Conservation (phyloP, 257 asterid genomes). For the Leonotis leonurus region DNA sequence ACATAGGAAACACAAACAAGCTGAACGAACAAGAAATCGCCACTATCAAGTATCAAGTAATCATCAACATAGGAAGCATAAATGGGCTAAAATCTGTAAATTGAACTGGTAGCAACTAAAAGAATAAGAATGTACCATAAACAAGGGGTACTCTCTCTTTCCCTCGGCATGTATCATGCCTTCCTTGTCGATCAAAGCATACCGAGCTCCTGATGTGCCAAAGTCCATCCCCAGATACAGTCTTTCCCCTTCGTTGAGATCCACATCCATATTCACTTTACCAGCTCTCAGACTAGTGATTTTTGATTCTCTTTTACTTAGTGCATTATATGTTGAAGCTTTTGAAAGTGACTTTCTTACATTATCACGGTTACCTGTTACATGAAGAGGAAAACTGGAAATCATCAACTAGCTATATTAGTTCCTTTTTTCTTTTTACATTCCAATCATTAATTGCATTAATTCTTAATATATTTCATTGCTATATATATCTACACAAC, state of each 20-base stretch:
- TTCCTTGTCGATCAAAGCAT: conserved; percentile 51
- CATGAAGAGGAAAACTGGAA: background rate
- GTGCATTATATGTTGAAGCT: conserved; percentile 12
- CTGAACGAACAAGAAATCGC: background rate
- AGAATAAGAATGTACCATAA: conserved; percentile 34
- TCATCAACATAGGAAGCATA: background rate
- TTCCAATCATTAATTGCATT: background rate
- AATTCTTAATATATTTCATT: background rate
- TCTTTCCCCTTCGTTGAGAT: conserved; percentile 27
- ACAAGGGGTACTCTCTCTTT: conserved; percentile 67
- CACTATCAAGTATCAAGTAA: background rate
- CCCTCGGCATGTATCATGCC: conserved; percentile 58
- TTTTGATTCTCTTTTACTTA: conserved; percentile 19
- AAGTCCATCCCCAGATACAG: conserved; percentile 93
- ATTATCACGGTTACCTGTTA: conserved; percentile 12
- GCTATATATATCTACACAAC: too few species aligned
- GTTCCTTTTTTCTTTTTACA: background rate
- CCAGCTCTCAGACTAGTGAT: conserved; percentile 19
- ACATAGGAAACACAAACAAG: background rate
- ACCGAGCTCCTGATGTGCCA: conserved; percentile 94
- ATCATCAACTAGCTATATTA: background rate
- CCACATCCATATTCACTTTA: conserved; percentile 18
- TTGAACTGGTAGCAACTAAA: background rate
- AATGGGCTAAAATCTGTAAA: background rate
- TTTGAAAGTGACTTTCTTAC: conserved; percentile 19